These are phyloP conservation scores for Lathyrus sativus DNA, from an alignment of 306 rosid genomes.

Conservation along the genomic window DNA sequence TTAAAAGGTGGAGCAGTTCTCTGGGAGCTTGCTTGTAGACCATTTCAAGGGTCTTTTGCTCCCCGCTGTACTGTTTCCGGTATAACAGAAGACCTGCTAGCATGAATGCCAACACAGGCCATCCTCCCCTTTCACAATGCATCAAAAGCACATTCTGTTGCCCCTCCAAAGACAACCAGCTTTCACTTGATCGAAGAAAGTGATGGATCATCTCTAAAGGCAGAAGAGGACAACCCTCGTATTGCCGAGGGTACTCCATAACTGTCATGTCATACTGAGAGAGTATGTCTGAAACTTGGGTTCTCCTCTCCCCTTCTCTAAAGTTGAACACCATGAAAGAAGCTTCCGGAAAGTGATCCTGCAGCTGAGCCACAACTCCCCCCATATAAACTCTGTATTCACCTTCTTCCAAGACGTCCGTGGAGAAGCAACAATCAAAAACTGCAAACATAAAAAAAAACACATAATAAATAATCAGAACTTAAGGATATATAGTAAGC, in stretches of 20 bases:
- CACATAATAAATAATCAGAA: conserved; percentile 19
- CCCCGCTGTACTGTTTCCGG: conserved; percentile 91
- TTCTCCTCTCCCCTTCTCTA: conserved; percentile 80
- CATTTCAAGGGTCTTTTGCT: conserved; percentile 95
- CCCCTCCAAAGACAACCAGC: conserved; percentile 95
- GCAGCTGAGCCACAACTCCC: conserved; percentile 87
- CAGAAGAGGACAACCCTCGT: conserved; percentile 85
- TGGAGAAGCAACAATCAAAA: conserved; percentile 97
- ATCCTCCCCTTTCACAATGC: conserved; percentile 98
- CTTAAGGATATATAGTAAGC: not conserved
- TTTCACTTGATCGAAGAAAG: conserved; percentile 97
- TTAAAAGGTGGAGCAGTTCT: conserved; percentile 80
- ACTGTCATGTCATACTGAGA: conserved; percentile 97
- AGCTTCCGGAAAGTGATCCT: conserved; percentile 88
- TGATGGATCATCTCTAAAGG: conserved; percentile 95
- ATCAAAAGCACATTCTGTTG: conserved; percentile 90
- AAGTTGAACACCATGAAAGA: conserved; percentile 98
- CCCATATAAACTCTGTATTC: conserved; percentile 84
- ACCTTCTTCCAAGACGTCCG: conserved; percentile 83
- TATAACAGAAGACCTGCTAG: conserved; percentile 85
- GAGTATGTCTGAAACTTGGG: conserved; percentile 76
- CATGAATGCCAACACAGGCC: conserved; percentile 99
- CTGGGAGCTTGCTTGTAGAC: conserved; percentile 97
- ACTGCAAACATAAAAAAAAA: conserved; percentile 48
- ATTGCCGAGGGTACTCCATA: conserved; percentile 96